phyloP scores from a whole-genome alignment of 768 basidiomycete genomes.

The Kwoniella bestiolae region DNA sequence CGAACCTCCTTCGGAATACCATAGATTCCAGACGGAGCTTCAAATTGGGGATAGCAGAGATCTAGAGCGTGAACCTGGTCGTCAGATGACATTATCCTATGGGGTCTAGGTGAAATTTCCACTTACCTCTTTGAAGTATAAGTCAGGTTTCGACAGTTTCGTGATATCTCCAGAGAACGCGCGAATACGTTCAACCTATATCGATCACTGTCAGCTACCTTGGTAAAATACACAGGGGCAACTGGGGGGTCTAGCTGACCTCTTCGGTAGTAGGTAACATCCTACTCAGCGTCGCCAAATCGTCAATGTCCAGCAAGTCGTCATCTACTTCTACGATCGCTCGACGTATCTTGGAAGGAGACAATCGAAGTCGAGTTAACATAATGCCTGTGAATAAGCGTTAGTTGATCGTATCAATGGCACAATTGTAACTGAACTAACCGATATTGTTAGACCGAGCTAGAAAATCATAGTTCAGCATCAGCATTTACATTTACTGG shows the following conservation, averaged over 20 bases:
- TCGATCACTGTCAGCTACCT: not conserved
- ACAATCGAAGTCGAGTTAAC: conserved; percentile 74
- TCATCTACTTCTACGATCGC: conserved; percentile 78
- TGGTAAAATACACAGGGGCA: not conserved
- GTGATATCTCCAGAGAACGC: conserved; percentile 69
- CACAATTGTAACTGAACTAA: conserved; percentile 51
- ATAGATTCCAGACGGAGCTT: conserved; percentile 76
- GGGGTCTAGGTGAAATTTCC: not conserved
- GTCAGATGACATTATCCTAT: conserved; percentile 62
- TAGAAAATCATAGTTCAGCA: conserved; percentile 13
- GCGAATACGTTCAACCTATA: conserved; percentile 68
- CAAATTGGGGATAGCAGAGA: conserved; percentile 68
- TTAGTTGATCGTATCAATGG: not conserved
- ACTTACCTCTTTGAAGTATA: conserved; percentile 75
- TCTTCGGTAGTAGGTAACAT: conserved; percentile 83
- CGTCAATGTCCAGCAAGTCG: conserved; percentile 68
- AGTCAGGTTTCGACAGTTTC: conserved; percentile 80
- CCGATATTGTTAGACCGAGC: conserved; percentile 82
- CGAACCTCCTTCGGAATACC: conserved; percentile 79
- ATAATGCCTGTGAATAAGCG: conserved; percentile 69
- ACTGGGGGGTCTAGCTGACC: conserved; percentile 57
- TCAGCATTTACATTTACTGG: not conserved
- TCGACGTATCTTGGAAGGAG: conserved; percentile 68
- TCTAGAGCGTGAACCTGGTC: conserved; percentile 58
- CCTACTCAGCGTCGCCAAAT: conserved; percentile 73